phyloP scores from a whole-genome alignment of 176 grass and related monocot genomes.

The Elymus sibiricus region DNA sequence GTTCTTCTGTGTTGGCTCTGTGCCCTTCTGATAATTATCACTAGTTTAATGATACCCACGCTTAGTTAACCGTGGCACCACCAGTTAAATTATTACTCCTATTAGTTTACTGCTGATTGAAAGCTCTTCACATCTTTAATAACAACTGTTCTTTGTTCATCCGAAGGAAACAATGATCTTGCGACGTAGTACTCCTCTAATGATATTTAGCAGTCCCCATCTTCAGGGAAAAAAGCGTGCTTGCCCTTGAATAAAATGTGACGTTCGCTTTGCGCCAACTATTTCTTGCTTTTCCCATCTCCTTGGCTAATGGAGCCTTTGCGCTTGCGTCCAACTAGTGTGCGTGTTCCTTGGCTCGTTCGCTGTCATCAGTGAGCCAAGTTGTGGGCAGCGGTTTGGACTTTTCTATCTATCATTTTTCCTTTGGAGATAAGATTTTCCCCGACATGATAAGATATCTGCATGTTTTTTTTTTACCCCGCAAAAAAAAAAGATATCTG shows the following conservation, averaged over 20 bases:
- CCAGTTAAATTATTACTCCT: not conserved
- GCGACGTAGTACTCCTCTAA: not conserved
- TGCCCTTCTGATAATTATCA: not conserved
- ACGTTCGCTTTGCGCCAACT: not conserved
- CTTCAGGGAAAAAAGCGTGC: not conserved
- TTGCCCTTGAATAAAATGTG: not conserved
- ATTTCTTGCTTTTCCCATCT: not conserved
- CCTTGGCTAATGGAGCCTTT: not conserved
- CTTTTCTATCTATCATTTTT: not conserved
- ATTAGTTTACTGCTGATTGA: not conserved
- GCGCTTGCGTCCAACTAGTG: not conserved
- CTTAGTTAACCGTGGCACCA: not conserved
- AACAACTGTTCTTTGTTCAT: not conserved
- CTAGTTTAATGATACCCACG: not conserved
- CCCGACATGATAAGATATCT: not conserved
- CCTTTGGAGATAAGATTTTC: slow-evolving; percentile 12
- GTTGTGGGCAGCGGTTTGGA: not conserved
- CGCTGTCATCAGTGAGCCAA: not conserved
- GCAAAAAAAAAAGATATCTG: too few species aligned
- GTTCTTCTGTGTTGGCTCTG: not conserved
- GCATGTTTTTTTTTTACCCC: too few species aligned
- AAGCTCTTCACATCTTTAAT: not conserved
- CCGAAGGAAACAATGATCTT: not conserved
- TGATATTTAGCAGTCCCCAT: not conserved
- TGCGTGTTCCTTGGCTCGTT: not conserved